Conservation (phyloP, 176 grass and related monocot genomes). For the Cenchrus purpureus region DNA sequence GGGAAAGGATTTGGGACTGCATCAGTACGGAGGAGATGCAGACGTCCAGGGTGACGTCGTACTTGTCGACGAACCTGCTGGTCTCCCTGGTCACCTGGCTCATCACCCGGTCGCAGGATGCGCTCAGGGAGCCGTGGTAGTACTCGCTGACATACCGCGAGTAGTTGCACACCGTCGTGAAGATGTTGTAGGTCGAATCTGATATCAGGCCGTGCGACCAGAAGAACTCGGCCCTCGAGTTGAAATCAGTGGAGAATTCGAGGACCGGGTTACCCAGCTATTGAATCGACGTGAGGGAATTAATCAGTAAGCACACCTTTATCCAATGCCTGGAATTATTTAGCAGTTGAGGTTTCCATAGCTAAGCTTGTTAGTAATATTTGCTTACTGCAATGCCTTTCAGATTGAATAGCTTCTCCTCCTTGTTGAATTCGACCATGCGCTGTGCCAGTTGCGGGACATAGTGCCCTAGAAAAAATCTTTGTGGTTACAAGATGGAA, state of each 20-base stretch:
- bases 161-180: constrained; percentile 86
- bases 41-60: constrained; percentile 89
- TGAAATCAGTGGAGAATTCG: constrained; percentile 92
- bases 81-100: constrained; percentile 84
- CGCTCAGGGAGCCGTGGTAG: constrained; percentile 77
- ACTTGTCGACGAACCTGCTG: constrained; percentile 93
- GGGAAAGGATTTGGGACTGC: constrained; percentile 68
- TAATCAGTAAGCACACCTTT: neutral
- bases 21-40: constrained; percentile 79
- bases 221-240: constrained; percentile 95
- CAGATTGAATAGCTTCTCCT: constrained; percentile 86
- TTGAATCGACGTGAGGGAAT: neutral
- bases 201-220: constrained; percentile 98
- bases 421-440: constrained; percentile 84
- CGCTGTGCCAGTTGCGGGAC: constrained; percentile 80
- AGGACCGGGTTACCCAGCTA: constrained; percentile 95
- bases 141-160: constrained; percentile 92
- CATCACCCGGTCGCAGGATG: constrained; percentile 70
- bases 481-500: neutral
- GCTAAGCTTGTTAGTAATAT: neutral
- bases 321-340: neutral
- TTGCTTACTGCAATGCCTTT: constrained; percentile 95
- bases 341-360: neutral
- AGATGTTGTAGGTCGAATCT: constrained; percentile 77
- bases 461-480: constrained; percentile 64